phyloP scores from a whole-genome alignment of 192 early-diverging fungal species.

The Rhizoclosmatium globosum region DNA sequence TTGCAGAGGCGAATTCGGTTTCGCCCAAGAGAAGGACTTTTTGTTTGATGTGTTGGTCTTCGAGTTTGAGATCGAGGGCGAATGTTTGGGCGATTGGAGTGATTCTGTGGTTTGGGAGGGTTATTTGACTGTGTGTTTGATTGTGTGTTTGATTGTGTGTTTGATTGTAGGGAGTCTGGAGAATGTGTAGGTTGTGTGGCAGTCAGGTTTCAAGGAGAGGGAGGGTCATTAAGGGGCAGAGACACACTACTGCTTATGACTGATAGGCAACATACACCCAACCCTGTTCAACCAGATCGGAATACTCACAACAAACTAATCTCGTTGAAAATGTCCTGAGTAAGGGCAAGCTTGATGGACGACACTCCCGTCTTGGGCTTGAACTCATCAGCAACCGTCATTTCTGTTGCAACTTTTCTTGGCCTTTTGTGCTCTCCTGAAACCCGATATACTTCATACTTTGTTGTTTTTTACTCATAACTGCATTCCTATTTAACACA shows the following conservation, averaged over 20 bases:
- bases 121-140: constrained; percentile 21
- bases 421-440: neutral
- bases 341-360: neutral
- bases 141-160: constrained; percentile 4
- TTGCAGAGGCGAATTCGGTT: neutral
- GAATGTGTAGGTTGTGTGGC: neutral
- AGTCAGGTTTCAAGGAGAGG: neutral
- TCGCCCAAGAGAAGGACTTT: constrained; percentile 13
- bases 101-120: constrained; percentile 25
- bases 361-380: neutral
- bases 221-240: neutral
- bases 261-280: neutral
- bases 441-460: neutral
- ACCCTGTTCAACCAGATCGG: neutral
- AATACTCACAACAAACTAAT: neutral
- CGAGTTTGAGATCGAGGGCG: constrained; percentile 13
- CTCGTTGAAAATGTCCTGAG: constrained; percentile 3
- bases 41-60: constrained; percentile 22
- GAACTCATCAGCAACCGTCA: no score
- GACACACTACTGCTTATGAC: neutral
- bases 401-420: neutral
- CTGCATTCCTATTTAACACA: no score
- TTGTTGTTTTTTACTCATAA: no score
- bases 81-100: constrained; percentile 19
- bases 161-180: neutral